Evolutionary conservation across 2,329 filamentous ascomycete genomes (phyloP), one percentile per base, ranked within the genome.

Genomic region (Ophiocordyceps camponoti-floridani): DNA sequence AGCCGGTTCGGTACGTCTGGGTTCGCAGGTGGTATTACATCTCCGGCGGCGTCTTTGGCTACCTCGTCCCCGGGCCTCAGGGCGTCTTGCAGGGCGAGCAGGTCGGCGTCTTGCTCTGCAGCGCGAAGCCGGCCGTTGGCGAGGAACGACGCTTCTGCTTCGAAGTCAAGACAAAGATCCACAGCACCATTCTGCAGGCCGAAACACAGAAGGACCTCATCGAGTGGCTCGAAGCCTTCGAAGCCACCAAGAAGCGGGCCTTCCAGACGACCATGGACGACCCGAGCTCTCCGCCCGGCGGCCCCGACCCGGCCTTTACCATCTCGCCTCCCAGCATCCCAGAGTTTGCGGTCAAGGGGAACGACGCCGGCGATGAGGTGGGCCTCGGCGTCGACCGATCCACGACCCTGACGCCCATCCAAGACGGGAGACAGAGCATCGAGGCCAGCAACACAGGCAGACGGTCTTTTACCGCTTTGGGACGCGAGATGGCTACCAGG

Each of bases 131-230:
- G 16, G 87, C 88, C 1, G 82, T 93, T 44, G 80, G 85, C 52
- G 91, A 98, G 62, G 91, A 98, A 56, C 78, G 91, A 37, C 77
- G 91, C 14, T 98, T 96, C 62, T 96, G 91, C 59, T 95, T 98
- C 55, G 91, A 98, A 62, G 83, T 98, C 55, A 98, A 96, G 68
- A 98, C 91, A 2, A 98, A 95, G 62, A 94, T 85, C 55, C 84
- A 84, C 49, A 91, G 81, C 43, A 79, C 94, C 50, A 67, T 95
- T 47, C 69, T 98, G 3, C 91, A 98, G 63, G 84, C 89, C 4
- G 91, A 98, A 59, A 94, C 86, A 0, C 91, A 98, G 58, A 69
- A 68, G 43, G 85, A 96, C 57, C 73, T 98, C n/a, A 87, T 84
- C 47, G 84, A 94, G 54, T 98, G 91, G 91, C 78, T 98, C 45